These are phyloP conservation scores for Pyrenophora seminiperda DNA, from an alignment of 2,329 filamentous ascomycete species.

Conservation along the genomic window DNA sequence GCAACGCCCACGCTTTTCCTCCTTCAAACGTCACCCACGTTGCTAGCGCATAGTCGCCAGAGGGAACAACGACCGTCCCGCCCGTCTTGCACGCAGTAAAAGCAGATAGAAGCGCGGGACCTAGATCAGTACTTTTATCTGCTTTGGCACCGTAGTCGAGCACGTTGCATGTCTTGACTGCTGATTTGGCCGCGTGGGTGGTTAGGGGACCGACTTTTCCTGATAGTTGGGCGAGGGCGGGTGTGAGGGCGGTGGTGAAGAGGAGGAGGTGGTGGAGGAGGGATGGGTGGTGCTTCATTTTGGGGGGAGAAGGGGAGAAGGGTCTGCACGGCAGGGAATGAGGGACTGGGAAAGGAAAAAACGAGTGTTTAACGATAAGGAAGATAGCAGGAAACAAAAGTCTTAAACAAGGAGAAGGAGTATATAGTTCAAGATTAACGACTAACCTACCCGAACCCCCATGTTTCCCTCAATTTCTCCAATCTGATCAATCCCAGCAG, in stretches of 20 bases:
- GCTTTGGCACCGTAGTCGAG: constrained; percentile 59
- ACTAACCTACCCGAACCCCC: too few species aligned
- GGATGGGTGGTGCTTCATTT: constrained; percentile 37
- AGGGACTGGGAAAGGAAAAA: too few species aligned
- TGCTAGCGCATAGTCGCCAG: constrained; percentile 56
- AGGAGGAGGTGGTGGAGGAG: constrained; percentile 29
- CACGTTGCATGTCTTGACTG: constrained; percentile 59
- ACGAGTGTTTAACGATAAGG: too few species aligned
- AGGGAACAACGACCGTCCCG: constrained; percentile 57
- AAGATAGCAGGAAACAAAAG: too few species aligned
- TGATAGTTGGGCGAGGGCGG: constrained; percentile 39
- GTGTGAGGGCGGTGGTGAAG: constrained; percentile 25
- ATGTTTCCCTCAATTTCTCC: too few species aligned
- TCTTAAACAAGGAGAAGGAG: too few species aligned
- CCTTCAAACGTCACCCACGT: constrained; percentile 57
- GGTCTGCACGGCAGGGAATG: too few species aligned
- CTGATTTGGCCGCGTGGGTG: constrained; percentile 48
- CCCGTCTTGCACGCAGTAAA: constrained; percentile 58
- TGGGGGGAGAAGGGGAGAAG: too few species aligned
- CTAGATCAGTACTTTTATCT: constrained; percentile 59
- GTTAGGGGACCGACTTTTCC: constrained; percentile 44
- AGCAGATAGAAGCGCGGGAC: constrained; percentile 55
- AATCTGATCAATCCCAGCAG: too few species aligned
- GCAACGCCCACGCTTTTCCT: constrained; percentile 57
- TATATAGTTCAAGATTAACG: too few species aligned